phyloP scores from a whole-genome alignment of 768 basidiomycete genomes.

The Calocybe gangraenosa region DNA sequence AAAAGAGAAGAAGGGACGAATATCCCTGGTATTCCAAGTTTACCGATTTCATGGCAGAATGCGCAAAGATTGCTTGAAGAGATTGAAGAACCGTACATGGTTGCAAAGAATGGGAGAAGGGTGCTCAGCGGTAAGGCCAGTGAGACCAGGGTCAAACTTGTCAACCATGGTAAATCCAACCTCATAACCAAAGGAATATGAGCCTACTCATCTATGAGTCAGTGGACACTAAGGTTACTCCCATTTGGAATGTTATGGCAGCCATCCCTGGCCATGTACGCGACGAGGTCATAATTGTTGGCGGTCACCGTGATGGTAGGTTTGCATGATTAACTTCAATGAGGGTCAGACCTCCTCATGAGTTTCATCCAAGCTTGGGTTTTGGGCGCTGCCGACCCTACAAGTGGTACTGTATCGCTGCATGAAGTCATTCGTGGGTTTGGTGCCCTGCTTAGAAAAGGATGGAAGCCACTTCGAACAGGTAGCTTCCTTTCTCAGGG shows the following conservation, averaged over 20 bases:
- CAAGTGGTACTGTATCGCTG: conserved; percentile 74
- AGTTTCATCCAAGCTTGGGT: conserved; percentile 52
- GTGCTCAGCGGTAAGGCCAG: conserved; percentile 49
- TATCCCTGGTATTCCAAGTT: conserved; percentile 72
- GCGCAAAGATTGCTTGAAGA: conserved; percentile 65
- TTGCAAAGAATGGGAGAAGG: conserved; percentile 23
- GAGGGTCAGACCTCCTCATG: not conserved
- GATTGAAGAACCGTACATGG: conserved; percentile 34
- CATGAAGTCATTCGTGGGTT: conserved; percentile 77
- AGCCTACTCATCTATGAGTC: not conserved
- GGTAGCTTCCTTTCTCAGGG: too few relatives aligned
- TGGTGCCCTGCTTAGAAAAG: conserved; percentile 58
- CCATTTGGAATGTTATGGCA: conserved; percentile 89
- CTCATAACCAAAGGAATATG: not conserved
- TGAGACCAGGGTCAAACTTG: conserved; percentile 40
- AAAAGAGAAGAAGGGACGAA: conserved; percentile 57
- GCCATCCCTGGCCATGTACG: conserved; percentile 79
- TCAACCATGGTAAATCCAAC: conserved; percentile 45
- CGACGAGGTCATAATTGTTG: conserved; percentile 84
- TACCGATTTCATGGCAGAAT: conserved; percentile 90
- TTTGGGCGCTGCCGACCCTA: conserved; percentile 76
- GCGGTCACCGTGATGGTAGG: conserved; percentile 84
- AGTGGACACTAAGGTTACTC: conserved; percentile 78
- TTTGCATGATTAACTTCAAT: not conserved
- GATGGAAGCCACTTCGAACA: conserved; percentile 83